Evolutionary conservation across 2,329 filamentous ascomycete genomes (phyloP).

Genomic region (Aquanectria penicillioides): DNA sequence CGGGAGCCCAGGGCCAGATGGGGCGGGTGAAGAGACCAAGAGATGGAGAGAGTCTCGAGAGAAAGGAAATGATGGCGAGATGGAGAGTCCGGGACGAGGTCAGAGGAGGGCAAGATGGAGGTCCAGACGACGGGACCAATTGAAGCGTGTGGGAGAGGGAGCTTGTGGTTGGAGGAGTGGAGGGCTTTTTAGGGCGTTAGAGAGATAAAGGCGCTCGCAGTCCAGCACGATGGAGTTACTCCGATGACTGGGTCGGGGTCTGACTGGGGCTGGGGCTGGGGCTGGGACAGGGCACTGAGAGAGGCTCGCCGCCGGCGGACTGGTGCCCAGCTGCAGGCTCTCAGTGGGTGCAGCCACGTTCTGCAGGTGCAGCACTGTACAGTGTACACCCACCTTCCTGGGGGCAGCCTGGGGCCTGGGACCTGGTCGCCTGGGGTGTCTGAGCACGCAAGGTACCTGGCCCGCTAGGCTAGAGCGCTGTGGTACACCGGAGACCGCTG

Average conservation of each 20-base stretch:
- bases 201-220: constrained; percentile 16
- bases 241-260: constrained; percentile 2
- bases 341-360: too few species aligned
- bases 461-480: background rate
- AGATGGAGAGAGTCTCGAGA: background rate
- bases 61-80: background rate
- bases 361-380: too few species aligned
- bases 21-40: background rate
- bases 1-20: constrained; percentile 12
- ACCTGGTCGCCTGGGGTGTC: too few species aligned
- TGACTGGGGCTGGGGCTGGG: too few species aligned
- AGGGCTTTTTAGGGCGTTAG: constrained; percentile 9
- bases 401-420: background rate
- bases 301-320: too few species aligned
- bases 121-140: constrained; percentile 22
- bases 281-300: too few species aligned
- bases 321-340: too few species aligned
- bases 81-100: constrained; percentile 5
- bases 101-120: constrained; percentile 11
- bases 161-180: constrained; percentile 24
- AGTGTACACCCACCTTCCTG: background rate
- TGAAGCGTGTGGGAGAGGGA: constrained; percentile 19
- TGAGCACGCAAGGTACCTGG: too few species aligned
- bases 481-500: constrained; percentile 1
- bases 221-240: background rate